These are phyloP conservation scores for Arbutus unedo DNA, from an alignment of 148 eudicot genomes.

Conservation along the genomic window DNA sequence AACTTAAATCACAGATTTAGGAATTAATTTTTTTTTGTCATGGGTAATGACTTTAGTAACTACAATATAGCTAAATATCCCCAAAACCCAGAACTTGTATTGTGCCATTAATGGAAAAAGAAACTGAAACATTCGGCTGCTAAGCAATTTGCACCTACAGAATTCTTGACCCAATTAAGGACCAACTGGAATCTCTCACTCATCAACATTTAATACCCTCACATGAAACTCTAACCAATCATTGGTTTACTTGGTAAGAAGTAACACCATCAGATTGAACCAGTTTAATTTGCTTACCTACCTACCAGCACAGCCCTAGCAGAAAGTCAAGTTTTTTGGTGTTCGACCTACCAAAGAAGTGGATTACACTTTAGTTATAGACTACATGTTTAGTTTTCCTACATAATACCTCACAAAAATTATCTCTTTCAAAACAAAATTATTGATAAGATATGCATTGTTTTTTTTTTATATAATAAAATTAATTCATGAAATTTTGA, in stretches of 20 bases:
- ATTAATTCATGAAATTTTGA: too few relatives aligned
- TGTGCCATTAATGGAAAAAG: neutral
- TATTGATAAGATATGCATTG: too few relatives aligned
- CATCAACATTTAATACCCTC: neutral
- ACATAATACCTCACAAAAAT: too few relatives aligned
- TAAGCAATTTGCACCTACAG: neutral
- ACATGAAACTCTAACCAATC: neutral
- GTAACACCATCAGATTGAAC: neutral
- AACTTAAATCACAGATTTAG: neutral
- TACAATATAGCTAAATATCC: neutral
- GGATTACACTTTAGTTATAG: too few relatives aligned
- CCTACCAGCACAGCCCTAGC: neutral
- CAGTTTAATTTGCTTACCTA: conserved; percentile 8
- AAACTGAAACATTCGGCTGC: neutral
- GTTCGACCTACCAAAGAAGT: neutral
- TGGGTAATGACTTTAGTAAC: neutral
- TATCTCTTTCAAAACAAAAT: too few relatives aligned
- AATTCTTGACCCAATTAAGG: neutral
- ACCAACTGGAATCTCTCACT: neutral
- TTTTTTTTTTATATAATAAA: too few relatives aligned
- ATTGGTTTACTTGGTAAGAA: neutral
- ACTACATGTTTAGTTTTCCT: too few relatives aligned
- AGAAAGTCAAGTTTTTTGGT: neutral
- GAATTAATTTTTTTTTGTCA: neutral
- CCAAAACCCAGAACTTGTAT: neutral